Evolutionary conservation across 306 rosid genomes (phyloP).

Genomic region (Psophocarpus tetragonolobus): DNA sequence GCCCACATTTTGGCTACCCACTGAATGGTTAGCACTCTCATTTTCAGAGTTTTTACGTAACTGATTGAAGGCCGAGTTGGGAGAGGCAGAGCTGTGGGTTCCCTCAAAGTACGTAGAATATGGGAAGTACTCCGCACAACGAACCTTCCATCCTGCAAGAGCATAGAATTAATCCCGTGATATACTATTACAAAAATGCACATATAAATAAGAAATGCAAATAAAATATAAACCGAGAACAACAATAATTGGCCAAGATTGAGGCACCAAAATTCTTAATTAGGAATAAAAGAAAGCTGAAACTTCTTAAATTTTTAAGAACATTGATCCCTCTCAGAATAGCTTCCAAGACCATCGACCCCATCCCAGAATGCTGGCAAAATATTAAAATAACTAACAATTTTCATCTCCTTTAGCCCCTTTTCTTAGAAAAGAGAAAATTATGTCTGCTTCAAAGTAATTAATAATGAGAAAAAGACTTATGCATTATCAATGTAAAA

Average conservation of each 20-base stretch:
- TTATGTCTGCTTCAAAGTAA: neutral
- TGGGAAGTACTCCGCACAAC: slow-evolving; percentile 75
- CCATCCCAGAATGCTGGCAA: neutral
- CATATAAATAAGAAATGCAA: neutral
- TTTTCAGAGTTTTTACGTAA: slow-evolving; percentile 55
- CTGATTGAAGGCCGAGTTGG: slow-evolving; percentile 57
- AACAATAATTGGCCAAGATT: neutral
- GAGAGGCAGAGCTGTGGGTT: slow-evolving; percentile 67
- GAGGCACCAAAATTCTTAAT: neutral
- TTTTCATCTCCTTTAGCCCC: neutral
- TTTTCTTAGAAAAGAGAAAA: neutral
- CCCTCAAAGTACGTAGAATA: slow-evolving; percentile 83
- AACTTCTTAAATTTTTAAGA: neutral
- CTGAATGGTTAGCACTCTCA: slow-evolving; percentile 49
- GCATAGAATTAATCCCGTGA: neutral
- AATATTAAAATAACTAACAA: neutral
- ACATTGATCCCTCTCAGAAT: neutral
- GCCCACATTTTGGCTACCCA: slow-evolving; percentile 40
- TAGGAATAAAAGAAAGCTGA: neutral
- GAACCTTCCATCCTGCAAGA: slow-evolving; percentile 84
- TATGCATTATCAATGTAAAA: too few species aligned
- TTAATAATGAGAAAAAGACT: too few species aligned
- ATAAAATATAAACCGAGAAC: neutral
- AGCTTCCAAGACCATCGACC: neutral
- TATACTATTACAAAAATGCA: neutral